Base-by-base conservation (phyloP, 2,329 filamentous ascomycete genomes). In the Xylariomycetidae sp. region DNA sequence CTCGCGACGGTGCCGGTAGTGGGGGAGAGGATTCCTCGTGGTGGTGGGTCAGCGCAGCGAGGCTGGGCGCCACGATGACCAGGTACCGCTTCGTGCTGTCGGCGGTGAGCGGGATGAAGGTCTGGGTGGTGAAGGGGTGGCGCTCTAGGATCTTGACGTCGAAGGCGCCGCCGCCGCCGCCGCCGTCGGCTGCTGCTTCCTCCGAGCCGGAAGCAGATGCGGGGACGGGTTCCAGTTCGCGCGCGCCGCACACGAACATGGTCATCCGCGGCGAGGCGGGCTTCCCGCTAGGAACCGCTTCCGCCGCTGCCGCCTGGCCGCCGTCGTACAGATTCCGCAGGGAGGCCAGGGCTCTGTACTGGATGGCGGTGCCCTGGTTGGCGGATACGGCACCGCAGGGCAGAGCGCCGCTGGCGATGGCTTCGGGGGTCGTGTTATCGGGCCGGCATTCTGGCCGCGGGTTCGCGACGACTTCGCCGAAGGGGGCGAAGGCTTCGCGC, bases 111-210 rank as follows among this genome's bases (percentile, higher is more conserved):
- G 92, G 92, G 27, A 86, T 74, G 60, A 98, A 97, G 0, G 88
- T 95, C 65, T 98, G 92, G 2, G 86, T 86, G 2, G 92, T 97
- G 62, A 81, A 97, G 0, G 92, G 90, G 61, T 98, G 92, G 25
- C 92, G 74, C 60, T 98, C 92, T 18, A 97, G 75, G 37, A 95
- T 76, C 14, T 64, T 62, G 34, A 96, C 72, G 28, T 74, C 67
- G 55, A 95, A 85, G 4, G 73, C 40, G 2, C 49, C 45, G 25
- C 41, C 42, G 19, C 48, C 38, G 15, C 38, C 40, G 44, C 35
- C 48, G 31, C 14, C 34, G 42, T 16, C 39, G 11, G 28, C 16
- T 20, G 33, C 19, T 17, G 32, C 27, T 16, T 18, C 18, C 27
- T 23, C 14, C 25, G 25, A 10, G 14, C 9, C 13, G 11, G 16